Evolutionary conservation across 2,329 filamentous ascomycete species (phyloP), one percentile per base, ranked within the genome.

Genomic region (Penicillium sp.): DNA sequence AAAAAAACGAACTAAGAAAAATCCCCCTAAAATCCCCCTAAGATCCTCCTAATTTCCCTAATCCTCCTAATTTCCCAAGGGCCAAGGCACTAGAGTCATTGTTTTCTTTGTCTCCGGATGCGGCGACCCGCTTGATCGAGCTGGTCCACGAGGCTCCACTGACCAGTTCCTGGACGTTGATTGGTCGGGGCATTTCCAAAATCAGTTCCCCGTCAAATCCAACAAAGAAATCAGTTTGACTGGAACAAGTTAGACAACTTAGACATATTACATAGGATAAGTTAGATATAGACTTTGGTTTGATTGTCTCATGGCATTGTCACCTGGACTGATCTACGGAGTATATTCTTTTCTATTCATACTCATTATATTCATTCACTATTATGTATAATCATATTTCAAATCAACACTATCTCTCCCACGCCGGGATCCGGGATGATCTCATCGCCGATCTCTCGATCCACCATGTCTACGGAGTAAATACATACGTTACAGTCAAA

Each of bases 71-170:
- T 31, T 2, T 27, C 27, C 27, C 27, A 8, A 33, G 38, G 31
- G 50, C 51, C 54, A 50, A 55, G 56, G 52, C 38, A 47, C 63
- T 61, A 61, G 56, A 61, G 42, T 65, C 60, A 67, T 67, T 67
- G 64, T 67, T 67, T 62, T 67, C 64, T 67, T 67, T 67, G 62
- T 65, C 52, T 58, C 63, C 65, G 65, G 57, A 63, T 63, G 62
- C 65, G 65, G 65, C 62, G 62, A 67, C 50, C 47, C 50, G 63
- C 60, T 57, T 52, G 42, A 41, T 53, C 48, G 54, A 49, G 47
- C 54, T 31, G 29, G 13, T 23, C 40, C 21, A 41, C 15, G 21
- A 25, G 41, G 15, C 12, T 47, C 41, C 35, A 43, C 33, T 31
- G 10, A 25, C 19, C 19, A 4, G 4, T 12, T 10, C 13, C 23